A percentile compares a stretch with the other conserved stretches of the same genome.
These are phyloP conservation scores for Ceriops decandra DNA, from an alignment of 345 rosid genomes.

Conservation along the genomic window DNA sequence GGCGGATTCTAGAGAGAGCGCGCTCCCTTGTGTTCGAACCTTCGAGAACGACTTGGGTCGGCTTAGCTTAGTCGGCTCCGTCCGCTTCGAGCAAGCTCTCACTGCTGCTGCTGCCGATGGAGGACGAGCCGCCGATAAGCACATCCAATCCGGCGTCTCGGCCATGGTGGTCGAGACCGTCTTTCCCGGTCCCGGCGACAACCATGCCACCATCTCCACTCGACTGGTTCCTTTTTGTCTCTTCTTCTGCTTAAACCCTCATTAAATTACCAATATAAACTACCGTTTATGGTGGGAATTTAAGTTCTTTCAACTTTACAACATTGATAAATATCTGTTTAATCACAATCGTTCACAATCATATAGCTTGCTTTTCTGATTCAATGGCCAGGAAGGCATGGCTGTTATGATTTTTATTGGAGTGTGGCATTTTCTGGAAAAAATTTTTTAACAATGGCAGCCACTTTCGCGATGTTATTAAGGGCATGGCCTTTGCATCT, in stretches of 20 bases:
- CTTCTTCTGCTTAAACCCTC: not conserved
- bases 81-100: slow-evolving; percentile 69
- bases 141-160: slow-evolving; percentile 46
- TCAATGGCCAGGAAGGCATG: too few relatives aligned
- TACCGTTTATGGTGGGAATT: too few relatives aligned
- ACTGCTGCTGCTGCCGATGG: slow-evolving; percentile 94
- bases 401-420: too few relatives aligned
- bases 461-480: too few relatives aligned
- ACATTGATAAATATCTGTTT: too few relatives aligned
- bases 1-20: slow-evolving; percentile 50
- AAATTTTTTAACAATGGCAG: too few relatives aligned
- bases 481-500: too few relatives aligned
- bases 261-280: too few relatives aligned
- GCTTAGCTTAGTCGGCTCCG: slow-evolving; percentile 72
- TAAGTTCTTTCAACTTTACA: too few relatives aligned
- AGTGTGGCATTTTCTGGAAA: too few relatives aligned
- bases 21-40: slow-evolving; percentile 74
- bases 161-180: slow-evolving; percentile 90
- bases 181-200: slow-evolving; percentile 53
- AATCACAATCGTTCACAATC: too few relatives aligned
- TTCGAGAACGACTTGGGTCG: slow-evolving; percentile 71
- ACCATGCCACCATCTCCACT: slow-evolving; percentile 63
- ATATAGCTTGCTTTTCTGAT: too few relatives aligned
- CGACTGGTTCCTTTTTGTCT: slow-evolving; percentile 51
- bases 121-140: slow-evolving; percentile 77